Evolutionary conservation across 306 rosid genomes (phyloP), one percentile per base, ranked within the genome.

Genomic region (Dryas alaskensis): DNA sequence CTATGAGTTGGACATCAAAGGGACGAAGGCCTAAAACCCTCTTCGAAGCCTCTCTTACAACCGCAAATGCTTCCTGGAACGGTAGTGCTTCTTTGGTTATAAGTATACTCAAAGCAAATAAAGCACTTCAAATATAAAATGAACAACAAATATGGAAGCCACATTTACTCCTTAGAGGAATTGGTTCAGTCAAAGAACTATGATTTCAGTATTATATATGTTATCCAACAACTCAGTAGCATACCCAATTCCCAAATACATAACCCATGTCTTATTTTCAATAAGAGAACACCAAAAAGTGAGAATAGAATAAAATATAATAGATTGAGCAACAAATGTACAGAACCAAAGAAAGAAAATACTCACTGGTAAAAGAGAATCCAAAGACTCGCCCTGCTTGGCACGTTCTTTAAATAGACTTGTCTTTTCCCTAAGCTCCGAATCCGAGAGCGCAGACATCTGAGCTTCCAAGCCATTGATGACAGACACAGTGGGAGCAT

Each of bases 21-120:
- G 97, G 99, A 57, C 96, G 98, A 78, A 94, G 97, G 70, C 97
- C 98, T 6, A 91, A 73, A 78, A 91, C 96, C 78, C 98, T 84
- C 83, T 81, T 89, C 0, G 97, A 94, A 85, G 92, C 97, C 88
- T 94, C 99, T 86, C 97, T 86, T 45, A 94, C 91, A 70, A 91
- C 89, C 62, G 97, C 92, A 89, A 89, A 94, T 31, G 97, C 99
- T 83, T 94, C 99, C 97, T 94, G 85, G 54, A 51, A 78, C 14
- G 57, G 55, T 65, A 44, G 44, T 48, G 53, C 43, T 65, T 40
- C 77, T 55, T 46, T 39, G 63, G 73, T 70, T 50, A 51, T 50
- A 14, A 47, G 17, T 0, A 50, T 12, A 27, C 44, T 14, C 48
- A 31, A 60, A 58, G 57, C 72, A 74, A 66, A 45, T 51, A 53